phyloP scores from a whole-genome alignment of 306 rosid genomes.

The Corylus avellana region DNA sequence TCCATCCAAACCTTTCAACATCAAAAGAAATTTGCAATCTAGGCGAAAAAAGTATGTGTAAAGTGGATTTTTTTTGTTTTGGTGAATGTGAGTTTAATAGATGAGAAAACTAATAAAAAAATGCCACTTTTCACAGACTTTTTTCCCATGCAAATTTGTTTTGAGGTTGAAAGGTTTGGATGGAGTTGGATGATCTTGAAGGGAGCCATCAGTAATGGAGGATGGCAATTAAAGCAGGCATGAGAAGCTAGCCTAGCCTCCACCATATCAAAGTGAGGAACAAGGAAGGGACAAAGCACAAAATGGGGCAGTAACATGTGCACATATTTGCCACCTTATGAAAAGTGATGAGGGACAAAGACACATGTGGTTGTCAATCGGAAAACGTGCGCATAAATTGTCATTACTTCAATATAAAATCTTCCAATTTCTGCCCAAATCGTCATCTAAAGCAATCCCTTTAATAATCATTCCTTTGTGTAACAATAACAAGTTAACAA shows the following conservation, averaged over 20 bases:
- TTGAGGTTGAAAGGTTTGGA: slow-evolving; percentile 23
- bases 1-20: slow-evolving; percentile 24
- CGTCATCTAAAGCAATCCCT: background rate
- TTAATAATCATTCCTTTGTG: too few relatives aligned
- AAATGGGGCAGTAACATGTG: slow-evolving; percentile 66
- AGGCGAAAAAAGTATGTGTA: too few relatives aligned
- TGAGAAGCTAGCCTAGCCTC: slow-evolving; percentile 28
- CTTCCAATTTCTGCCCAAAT: background rate
- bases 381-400: slow-evolving; percentile 31
- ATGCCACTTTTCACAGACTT: too few relatives aligned
- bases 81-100: too few relatives aligned
- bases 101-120: too few relatives aligned
- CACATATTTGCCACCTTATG: slow-evolving; percentile 17
- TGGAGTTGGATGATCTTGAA: slow-evolving; percentile 24
- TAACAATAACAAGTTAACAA: background rate
- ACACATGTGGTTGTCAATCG: slow-evolving; percentile 56
- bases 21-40: background rate
- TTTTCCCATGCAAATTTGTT: background rate
- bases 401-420: background rate
- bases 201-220: slow-evolving; percentile 35
- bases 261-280: slow-evolving; percentile 42
- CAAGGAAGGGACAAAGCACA: slow-evolving; percentile 49
- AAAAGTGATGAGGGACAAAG: slow-evolving; percentile 50
- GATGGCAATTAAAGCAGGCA: slow-evolving; percentile 30
- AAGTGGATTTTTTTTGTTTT: too few relatives aligned